Percentiles rank a stretch among this genome's conserved stretches.
Conservation (phyloP, 129 eudicot species). For the Helianthus tuberosus region DNA sequence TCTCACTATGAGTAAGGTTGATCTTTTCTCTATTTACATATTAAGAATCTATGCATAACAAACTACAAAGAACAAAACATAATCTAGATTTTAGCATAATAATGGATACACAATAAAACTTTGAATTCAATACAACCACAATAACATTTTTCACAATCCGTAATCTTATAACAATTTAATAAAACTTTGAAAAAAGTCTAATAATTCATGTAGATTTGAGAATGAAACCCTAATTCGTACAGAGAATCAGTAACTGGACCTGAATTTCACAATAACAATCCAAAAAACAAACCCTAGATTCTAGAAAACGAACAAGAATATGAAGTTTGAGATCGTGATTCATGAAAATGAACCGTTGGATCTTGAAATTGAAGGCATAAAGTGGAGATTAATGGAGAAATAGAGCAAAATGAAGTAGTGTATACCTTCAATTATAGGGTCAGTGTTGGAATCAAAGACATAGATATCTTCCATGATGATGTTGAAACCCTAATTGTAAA, state of each 20-base stretch:
- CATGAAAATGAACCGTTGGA: conserved; percentile 6
- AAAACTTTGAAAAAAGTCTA: neutral
- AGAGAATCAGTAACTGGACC: conserved; percentile 2
- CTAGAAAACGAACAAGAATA: neutral
- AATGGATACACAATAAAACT: neutral
- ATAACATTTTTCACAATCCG: neutral
- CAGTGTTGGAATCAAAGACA: conserved; percentile 12
- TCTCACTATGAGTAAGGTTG: neutral
- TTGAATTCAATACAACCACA: neutral
- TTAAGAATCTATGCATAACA: neutral
- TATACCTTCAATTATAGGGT: conserved; percentile 24
- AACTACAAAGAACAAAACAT: neutral
- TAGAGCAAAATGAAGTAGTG: conserved; percentile 5
- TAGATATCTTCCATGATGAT: conserved; percentile 28
- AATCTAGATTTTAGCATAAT: conserved; percentile 6
- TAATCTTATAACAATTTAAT: too few species aligned
- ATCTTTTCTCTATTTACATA: neutral
- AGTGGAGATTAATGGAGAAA: neutral
- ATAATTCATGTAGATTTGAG: neutral
- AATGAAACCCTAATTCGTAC: conserved; percentile 20
- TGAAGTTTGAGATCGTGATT: neutral
- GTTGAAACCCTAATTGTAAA: conserved; percentile 14
- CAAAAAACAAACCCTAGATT: neutral
- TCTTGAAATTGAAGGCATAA: neutral
- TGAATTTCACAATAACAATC: neutral